These are phyloP conservation scores for Arctium minus DNA, from an alignment of 129 eudicot genomes.

Conservation along the genomic window DNA sequence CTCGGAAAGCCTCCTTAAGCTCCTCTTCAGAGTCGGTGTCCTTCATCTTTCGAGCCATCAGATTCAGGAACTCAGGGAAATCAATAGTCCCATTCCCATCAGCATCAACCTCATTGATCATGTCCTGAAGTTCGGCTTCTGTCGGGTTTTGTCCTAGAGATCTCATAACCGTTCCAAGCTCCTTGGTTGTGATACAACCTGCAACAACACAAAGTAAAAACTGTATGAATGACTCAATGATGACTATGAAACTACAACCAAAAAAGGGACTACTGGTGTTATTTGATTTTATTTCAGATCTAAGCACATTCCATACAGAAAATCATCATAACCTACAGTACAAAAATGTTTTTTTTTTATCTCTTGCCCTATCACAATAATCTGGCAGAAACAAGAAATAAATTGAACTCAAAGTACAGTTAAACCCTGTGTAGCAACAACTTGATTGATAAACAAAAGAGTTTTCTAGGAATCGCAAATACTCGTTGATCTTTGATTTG, in stretches of 20 bases:
- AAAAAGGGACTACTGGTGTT: background rate
- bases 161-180: constrained; percentile 65
- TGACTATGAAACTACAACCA: background rate
- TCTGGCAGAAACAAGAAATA: background rate
- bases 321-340: background rate
- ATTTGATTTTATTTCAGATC: background rate
- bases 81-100: constrained; percentile 66
- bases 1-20: constrained; percentile 61
- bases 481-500: background rate
- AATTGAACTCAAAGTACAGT: background rate
- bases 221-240: background rate
- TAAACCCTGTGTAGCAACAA: no score
- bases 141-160: constrained; percentile 60
- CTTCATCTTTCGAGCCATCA: constrained; percentile 69
- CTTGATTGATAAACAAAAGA: background rate
- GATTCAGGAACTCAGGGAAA: constrained; percentile 54
- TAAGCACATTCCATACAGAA: background rate
- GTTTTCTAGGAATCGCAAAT: background rate
- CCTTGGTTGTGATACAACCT: constrained; percentile 70
- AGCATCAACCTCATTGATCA: constrained; percentile 67
- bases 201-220: background rate
- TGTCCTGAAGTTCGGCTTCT: constrained; percentile 60
- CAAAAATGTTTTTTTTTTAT: no score
- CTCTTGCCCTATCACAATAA: background rate
- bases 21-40: constrained; percentile 68